Base-by-base conservation (phyloP, 1,284 basidiomycete genomes). In the Leccinum variabile region DNA sequence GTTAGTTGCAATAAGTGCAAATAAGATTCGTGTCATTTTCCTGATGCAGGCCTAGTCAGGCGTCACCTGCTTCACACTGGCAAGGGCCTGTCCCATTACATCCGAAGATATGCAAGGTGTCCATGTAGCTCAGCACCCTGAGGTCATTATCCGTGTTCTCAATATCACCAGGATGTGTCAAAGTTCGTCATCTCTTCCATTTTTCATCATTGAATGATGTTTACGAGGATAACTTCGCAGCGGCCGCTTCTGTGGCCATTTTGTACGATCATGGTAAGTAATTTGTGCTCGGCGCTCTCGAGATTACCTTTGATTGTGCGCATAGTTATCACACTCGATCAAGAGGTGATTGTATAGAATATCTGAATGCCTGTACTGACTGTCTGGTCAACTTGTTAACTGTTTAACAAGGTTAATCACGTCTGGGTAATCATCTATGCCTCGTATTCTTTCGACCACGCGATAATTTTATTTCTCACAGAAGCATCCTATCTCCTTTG, bases 211-310 rank as follows among this genome's bases (percentile, higher is more conserved):
- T 13, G 41, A 10, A 10, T 25, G 44, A 10, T 5, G 4, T 22
- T 62, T 14, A 18, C n/a, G 14, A 35, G 33, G 14, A 37, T 32
- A 10, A 5, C n/a, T 53, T 44, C 13, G n/a, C 44, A 67, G 64
- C 25, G 18, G 30, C 25, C 11, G 10, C 39, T 16, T 30, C 50
- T 9, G 4, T 53, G 7, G 37, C 52, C 28, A 7, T 65, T 8
- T 65, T 65, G 32, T 65, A 65, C 10, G 57, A 66, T 32, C 65
- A 66, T 37, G 37, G 54, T 55, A 16, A 55, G 35, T 14, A 54
- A 13, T 35, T 13, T 22, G 9, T 30, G 16, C 16, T 54, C 32
- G 7, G 9, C 4, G 22, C 14, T 22, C 35, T 11, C 18, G 35
- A 39, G 11, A 18, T 2, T 10, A 18, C 33, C 32, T 2, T 25